A percentile compares a stretch with the other conserved stretches of the same genome.
Evolutionary conservation across 192 early-diverging fungal genomes (phyloP).

Genomic region (Mortierella antarctica): DNA sequence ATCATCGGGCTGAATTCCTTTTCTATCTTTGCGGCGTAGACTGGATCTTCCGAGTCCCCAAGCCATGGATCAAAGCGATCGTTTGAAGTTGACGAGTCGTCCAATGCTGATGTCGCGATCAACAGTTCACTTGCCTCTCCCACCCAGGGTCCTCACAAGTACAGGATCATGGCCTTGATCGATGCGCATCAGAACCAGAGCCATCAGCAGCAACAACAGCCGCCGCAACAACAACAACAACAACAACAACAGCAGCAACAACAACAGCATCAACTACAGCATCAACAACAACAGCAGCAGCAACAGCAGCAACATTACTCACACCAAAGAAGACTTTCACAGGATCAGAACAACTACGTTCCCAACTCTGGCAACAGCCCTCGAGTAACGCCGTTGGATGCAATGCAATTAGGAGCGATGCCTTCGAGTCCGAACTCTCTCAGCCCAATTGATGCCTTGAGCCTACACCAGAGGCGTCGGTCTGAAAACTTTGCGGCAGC

Average conservation of each 20-base stretch:
- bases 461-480: slow-evolving; percentile 19
- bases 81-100: slow-evolving; percentile 21
- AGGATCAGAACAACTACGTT: neutral
- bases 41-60: slow-evolving; percentile 24
- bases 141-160: slow-evolving; percentile 47
- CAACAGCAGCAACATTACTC: slow-evolving; percentile 7
- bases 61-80: slow-evolving; percentile 41
- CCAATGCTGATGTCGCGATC: neutral
- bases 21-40: too few relatives aligned
- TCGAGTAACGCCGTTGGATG: slow-evolving; percentile 8
- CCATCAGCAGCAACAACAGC: slow-evolving; percentile 11
- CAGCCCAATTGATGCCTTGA: slow-evolving; percentile 33
- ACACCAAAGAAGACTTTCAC: neutral
- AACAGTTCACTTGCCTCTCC: slow-evolving; percentile 15
- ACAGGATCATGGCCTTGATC: slow-evolving; percentile 52
- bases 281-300: slow-evolving; percentile 14
- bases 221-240: slow-evolving; percentile 3
- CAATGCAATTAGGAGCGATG: neutral
- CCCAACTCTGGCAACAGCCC: slow-evolving; percentile 3
- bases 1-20: neutral
- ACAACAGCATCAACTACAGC: slow-evolving; percentile 1
- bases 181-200: slow-evolving; percentile 44
- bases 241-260: slow-evolving; percentile 6
- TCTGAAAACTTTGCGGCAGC: slow-evolving; percentile 18
- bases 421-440: slow-evolving; percentile 32